phyloP scores from a whole-genome alignment of 2,329 filamentous ascomycete species.

The Alternaria sp. region DNA sequence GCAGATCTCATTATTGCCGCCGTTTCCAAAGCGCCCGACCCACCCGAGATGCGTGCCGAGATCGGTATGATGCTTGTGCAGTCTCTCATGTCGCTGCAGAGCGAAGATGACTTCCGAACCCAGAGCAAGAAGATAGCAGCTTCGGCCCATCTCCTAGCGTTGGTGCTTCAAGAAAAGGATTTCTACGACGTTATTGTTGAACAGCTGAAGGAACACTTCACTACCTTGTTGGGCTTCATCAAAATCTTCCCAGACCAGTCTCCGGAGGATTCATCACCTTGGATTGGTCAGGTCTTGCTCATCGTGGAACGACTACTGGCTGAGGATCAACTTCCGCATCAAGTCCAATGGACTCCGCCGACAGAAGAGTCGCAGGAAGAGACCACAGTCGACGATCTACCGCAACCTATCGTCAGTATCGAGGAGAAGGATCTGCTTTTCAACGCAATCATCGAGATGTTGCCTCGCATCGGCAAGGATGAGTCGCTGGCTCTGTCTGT shows the following conservation, averaged over 20 bases:
- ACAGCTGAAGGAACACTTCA: slow-evolving; percentile 77
- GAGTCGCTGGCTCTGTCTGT: slow-evolving; percentile 83
- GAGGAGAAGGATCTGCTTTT: slow-evolving; percentile 76
- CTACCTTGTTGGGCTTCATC: slow-evolving; percentile 78
- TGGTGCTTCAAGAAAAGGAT: slow-evolving; percentile 80
- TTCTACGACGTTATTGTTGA: slow-evolving; percentile 82
- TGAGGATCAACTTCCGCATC: slow-evolving; percentile 81
- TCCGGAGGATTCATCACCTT: slow-evolving; percentile 81
- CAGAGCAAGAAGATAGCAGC: slow-evolving; percentile 78
- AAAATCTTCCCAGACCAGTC: slow-evolving; percentile 70
- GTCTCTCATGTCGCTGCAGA: slow-evolving; percentile 74
- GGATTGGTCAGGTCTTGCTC: slow-evolving; percentile 88
- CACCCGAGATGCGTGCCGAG: slow-evolving; percentile 67
- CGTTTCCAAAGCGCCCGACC: slow-evolving; percentile 66
- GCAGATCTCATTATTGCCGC: slow-evolving; percentile 83
- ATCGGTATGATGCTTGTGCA: slow-evolving; percentile 83
- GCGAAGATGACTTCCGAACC: slow-evolving; percentile 61
- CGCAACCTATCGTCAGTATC: slow-evolving; percentile 66
- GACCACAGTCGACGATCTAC: slow-evolving; percentile 64
- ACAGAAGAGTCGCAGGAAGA: slow-evolving; percentile 53
- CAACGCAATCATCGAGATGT: slow-evolving; percentile 77
- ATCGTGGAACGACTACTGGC: slow-evolving; percentile 90
- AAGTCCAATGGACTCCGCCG: slow-evolving; percentile 73
- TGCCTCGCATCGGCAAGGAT: slow-evolving; percentile 88
- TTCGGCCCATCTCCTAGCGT: slow-evolving; percentile 87